phyloP scores from a whole-genome alignment of 768 basidiomycete genomes.

The Rhodotorula kratochvilovae region DNA sequence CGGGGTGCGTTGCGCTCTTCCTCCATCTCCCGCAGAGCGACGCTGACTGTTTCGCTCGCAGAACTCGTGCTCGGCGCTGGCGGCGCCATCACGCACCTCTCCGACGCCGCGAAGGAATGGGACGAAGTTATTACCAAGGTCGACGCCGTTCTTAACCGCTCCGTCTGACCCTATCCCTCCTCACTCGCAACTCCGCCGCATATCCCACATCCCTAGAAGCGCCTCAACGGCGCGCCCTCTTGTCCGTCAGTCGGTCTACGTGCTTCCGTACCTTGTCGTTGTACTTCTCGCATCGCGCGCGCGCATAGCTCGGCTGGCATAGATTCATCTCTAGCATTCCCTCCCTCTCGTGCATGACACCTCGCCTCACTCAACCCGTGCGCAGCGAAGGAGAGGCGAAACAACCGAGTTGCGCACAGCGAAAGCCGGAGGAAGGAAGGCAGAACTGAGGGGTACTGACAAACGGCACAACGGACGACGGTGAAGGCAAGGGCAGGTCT shows the following conservation, averaged over 20 bases:
- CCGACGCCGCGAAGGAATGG: constrained; percentile 80
- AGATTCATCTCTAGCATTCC: constrained; percentile 14
- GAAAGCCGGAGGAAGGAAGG: too few species aligned
- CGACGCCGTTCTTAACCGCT: constrained; percentile 44
- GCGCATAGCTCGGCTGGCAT: background rate
- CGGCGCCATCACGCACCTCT: constrained; percentile 93
- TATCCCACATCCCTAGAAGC: background rate
- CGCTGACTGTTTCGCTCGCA: constrained; percentile 7
- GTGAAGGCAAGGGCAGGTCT: too few species aligned
- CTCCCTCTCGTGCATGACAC: too few species aligned
- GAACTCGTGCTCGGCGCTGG: constrained; percentile 67
- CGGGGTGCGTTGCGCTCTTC: constrained; percentile 22
- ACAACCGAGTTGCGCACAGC: too few species aligned
- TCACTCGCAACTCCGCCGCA: too few species aligned
- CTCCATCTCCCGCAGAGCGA: background rate
- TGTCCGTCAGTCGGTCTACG: background rate
- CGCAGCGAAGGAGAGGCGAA: too few species aligned
- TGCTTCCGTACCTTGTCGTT: constrained; percentile 14
- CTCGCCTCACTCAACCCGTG: too few species aligned
- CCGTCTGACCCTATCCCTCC: too few species aligned
- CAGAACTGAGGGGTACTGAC: background rate
- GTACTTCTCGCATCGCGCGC: background rate
- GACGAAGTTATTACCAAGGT: constrained; percentile 90
- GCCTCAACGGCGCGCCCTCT: constrained; percentile 1
- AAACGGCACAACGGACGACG: too few species aligned